Evolutionary conservation across 2,329 filamentous ascomycete genomes (phyloP).

Genomic region (Diaporthe velutina): DNA sequence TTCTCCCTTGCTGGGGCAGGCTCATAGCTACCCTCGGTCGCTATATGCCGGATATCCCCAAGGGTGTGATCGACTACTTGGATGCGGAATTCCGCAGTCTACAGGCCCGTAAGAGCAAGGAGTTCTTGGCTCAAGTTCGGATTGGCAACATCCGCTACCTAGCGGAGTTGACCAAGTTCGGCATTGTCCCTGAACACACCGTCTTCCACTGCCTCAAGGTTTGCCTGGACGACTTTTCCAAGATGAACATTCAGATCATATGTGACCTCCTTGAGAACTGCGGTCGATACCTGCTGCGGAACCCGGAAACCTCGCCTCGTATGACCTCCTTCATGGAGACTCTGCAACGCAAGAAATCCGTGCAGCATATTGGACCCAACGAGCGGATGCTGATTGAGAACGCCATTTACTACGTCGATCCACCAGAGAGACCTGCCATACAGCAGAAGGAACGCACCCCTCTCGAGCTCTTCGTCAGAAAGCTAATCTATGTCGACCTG

Average conservation of each 20-base stretch:
- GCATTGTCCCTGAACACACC: conserved; percentile 96
- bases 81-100: conserved; percentile 97
- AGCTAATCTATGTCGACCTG: conserved; percentile 92
- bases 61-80: conserved; percentile 89
- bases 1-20: conserved; percentile 92
- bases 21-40: conserved; percentile 92
- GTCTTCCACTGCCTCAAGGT: conserved; percentile 99
- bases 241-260: conserved; percentile 99
- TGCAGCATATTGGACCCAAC: conserved; percentile 93
- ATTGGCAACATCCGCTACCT: conserved; percentile 97
- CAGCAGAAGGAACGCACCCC: conserved; percentile 97
- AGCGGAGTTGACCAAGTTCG: conserved; percentile 97
- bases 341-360: conserved; percentile 93
- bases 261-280: conserved; percentile 97
- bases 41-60: conserved; percentile 95
- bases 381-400: conserved; percentile 99
- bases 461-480: conserved; percentile 91
- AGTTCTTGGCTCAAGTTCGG: conserved; percentile 94
- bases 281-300: conserved; percentile 91
- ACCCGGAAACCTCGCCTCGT: conserved; percentile 89
- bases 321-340: conserved; percentile 97
- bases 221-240: conserved; percentile 95
- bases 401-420: conserved; percentile 97
- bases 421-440: conserved; percentile 91
- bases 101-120: conserved; percentile 96